These are phyloP conservation scores for Trichoderma gracile DNA, from an alignment of 2,329 filamentous ascomycete species.

Conservation along the genomic window DNA sequence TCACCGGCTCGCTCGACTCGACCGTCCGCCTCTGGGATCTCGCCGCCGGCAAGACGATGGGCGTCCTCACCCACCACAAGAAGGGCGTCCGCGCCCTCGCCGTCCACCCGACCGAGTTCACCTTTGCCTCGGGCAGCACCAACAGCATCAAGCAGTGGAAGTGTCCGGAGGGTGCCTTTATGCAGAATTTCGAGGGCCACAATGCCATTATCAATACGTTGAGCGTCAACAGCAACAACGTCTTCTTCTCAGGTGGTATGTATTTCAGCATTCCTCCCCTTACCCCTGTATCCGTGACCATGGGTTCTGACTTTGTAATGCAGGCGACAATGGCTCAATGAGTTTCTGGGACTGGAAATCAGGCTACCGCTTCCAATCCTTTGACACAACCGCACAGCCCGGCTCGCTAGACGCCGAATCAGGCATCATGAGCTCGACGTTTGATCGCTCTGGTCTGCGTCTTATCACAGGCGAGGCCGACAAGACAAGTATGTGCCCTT, in stretches of 20 bases:
- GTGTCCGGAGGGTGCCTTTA: conserved; percentile 94
- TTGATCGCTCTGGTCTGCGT: conserved; percentile 83
- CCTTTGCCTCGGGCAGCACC: conserved; percentile 89
- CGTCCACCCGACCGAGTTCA: conserved; percentile 89
- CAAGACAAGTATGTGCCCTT: conserved; percentile 70
- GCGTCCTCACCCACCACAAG: conserved; percentile 95
- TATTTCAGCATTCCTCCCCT: too few species aligned
- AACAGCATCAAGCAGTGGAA: conserved; percentile 99
- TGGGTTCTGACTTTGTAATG: not conserved
- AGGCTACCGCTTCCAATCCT: conserved; percentile 83
- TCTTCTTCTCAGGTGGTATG: conserved; percentile 81
- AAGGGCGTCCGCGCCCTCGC: conserved; percentile 88
- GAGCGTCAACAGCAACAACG: conserved; percentile 90
- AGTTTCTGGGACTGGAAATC: conserved; percentile 99
- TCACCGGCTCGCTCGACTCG: conserved; percentile 87
- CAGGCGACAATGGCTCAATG: conserved; percentile 87
- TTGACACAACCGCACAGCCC: conserved; percentile 90
- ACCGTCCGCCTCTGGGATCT: conserved; percentile 94
- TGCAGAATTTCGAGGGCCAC: conserved; percentile 98
- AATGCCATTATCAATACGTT: conserved; percentile 96
- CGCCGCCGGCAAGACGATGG: conserved; percentile 93
- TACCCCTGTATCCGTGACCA: too few species aligned
- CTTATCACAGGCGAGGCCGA: conserved; percentile 94
- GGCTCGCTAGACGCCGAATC: conserved; percentile 92
- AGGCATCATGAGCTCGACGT: conserved; percentile 91